Base-by-base conservation (phyloP, 495 filamentous ascomycete species). In the Lophiotrema nucula region DNA sequence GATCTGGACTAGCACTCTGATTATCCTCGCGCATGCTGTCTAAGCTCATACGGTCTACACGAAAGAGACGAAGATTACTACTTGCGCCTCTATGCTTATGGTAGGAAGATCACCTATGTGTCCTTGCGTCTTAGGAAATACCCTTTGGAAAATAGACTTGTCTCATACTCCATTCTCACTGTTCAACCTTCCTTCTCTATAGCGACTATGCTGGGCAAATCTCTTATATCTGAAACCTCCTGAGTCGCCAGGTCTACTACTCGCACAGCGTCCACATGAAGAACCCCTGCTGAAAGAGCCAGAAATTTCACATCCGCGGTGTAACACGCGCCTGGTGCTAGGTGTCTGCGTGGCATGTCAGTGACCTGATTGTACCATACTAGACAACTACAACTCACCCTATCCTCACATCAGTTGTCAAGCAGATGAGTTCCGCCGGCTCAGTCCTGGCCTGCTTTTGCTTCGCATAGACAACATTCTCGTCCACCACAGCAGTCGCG, bases 401-500 rank as follows among this genome's bases (percentile, higher is more conserved):
- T 44, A 96, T 79, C 28, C 89, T 79, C 49, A 92, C 79, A 72
- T 96, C 90, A 4, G 89, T 87, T 58, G 86, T 95, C 41, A 96
- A 74, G 64, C 88, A 89, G 8, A 95, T 78, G 16, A 97, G 65
- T 52, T 92, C 88, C 8, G 84, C 81, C 28, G 81, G 74, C 44
- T 93, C 88, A n/a, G 87, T 74, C 24, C 81, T 77, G 45, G 84
- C 82, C 58, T 77, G 86, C 62, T 83, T 84, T 68, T 95, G 92
- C 77, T 88, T 86, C 19, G 88, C 86, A 72, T 92, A 86, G 25
- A 96, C 77, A 13, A 90, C 80, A 54, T 85, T 89, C 59, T 95
- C 90, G 56, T 97, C 91, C 2, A 92, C 78, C 23, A 96, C 83
- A 15, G 90, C 87, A 58, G 89, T 87, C 0, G 90, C 88, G 2